Evolutionary conservation across 176 grass and related monocot species (phyloP).

Genomic region (Aechmea fasciata): DNA sequence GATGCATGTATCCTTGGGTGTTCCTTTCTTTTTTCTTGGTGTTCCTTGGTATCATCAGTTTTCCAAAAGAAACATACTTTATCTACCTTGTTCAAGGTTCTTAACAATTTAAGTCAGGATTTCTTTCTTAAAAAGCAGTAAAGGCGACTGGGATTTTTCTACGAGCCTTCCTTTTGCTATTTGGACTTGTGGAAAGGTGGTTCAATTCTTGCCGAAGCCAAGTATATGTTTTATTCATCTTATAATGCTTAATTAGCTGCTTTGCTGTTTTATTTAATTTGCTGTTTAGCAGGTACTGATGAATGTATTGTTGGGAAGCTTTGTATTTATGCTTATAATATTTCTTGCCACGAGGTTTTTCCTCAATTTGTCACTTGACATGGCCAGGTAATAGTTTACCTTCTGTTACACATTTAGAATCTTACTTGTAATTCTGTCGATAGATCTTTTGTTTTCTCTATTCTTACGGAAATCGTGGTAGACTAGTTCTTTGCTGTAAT

Average conservation of each 20-base stretch:
- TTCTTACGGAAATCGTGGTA: neutral
- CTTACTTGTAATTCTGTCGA: neutral
- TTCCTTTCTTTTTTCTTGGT: constrained; percentile 8
- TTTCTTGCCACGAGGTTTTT: constrained; percentile 45
- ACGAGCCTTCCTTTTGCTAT: constrained; percentile 28
- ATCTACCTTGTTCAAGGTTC: constrained; percentile 15
- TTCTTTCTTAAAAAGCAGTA: constrained; percentile 51
- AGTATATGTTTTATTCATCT: constrained; percentile 13
- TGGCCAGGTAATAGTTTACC: constrained; percentile 39
- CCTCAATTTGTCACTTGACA: constrained; percentile 43
- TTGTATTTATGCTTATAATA: constrained; percentile 54
- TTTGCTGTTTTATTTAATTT: constrained; percentile 2
- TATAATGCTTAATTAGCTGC: neutral
- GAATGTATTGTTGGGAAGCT: constrained; percentile 46
- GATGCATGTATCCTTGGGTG: constrained; percentile 64
- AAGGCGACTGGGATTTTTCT: constrained; percentile 40
- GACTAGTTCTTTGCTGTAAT: neutral
- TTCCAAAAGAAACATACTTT: constrained; percentile 3
- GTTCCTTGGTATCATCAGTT: constrained; percentile 1
- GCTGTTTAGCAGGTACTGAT: constrained; percentile 44
- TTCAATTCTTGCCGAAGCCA: neutral
- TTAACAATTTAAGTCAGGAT: constrained; percentile 70
- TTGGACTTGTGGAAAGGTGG: constrained; percentile 60
- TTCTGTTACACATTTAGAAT: constrained; percentile 10
- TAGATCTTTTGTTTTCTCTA: neutral